Base-by-base conservation (phyloP, 345 rosid genomes). In the Ricinus communis region DNA sequence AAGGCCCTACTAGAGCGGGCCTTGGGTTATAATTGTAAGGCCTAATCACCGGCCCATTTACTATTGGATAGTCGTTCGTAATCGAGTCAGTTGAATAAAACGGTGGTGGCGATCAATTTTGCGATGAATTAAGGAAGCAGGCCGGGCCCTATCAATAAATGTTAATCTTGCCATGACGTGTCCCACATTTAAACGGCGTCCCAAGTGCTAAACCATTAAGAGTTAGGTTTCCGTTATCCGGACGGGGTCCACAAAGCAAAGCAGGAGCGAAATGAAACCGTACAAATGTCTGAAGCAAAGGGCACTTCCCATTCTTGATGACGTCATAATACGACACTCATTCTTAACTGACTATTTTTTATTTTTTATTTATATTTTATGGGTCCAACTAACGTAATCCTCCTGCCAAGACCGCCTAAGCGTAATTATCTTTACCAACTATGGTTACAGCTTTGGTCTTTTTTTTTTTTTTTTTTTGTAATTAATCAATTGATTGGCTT, bases 211-310 rank as follows among this genome's bases (percentile, higher is more conserved):
- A 43, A 63, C 28, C 46, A 24, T 2, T 3, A 45, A 0, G 12
- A 8, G 59, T 38, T 38, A 38, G 59, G 61, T 67, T 67, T 38
- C 61, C 61, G 68, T 64, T 64, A 21, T 67, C n/a, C 7, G 8
- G 5, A 1, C 0, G 31, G 16, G 41, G 28, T 24, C 13, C 57
- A 11, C 14, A 22, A 21, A 4, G 13, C 0, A 18, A 51, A 66
- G 19, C 5, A 31, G 22, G 2, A 28, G 49, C 16, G 13, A 18
- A 36, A 15, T 30, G 5, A 18, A 40, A 21, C 9, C n/a, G n/a
- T n/a, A n/a, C 53, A 27, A 1, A 46, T 28, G 19, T 65, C 43
- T 18, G 8, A 2, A 0, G 9, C 8, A n/a, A 5, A 33, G 43
- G n/a, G 25, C 1, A 13, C 24, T 22, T n/a, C 14, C 36, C 38